Evolutionary conservation across 768 basidiomycete species (phyloP), one percentile per base, ranked within the genome.

Genomic region (Fomitopsis serialis): DNA sequence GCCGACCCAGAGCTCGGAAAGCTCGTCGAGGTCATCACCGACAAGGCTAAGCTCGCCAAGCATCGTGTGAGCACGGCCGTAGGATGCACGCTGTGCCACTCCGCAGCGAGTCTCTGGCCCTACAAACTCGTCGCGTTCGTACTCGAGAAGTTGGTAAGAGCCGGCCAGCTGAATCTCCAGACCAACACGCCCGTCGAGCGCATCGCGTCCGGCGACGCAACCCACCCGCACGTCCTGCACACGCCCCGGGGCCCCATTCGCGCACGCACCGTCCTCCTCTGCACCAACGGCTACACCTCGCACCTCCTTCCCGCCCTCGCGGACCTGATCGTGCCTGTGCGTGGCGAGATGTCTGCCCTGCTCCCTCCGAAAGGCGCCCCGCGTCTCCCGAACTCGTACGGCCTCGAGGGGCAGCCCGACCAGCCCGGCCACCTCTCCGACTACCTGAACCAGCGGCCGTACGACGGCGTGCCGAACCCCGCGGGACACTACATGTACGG

Each of bases 261-360:
- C n/a, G 71, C 88, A 0, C 68, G 66, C 2, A 87, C 89, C 64
- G 75, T 94, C 36, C 72, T 94, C 12, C 91, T 92, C 63, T 87
- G 89, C 2, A 92, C 90, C 2, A 96, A 96, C 65, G 91, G 79
- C n/a, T 93, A 90, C 82, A 71, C 75, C 2, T 80, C 87, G 1
- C 84, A 88, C 57, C 77, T 94, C 43, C 70, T 95, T 50, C 72
- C 76, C 11, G 76, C 77, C 0, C 72, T 88, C 71, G 78, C 81
- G 21, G 72, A 72, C 49, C 86, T 80, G 62, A 79, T 89, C 54
- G 63, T 87, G 15, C 86, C 88, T 27, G 58, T 75, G 24, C 72
- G 84, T 50, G 81, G 76, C 42, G 71, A 72, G 56, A 84, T 88
- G 84, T 79, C 79, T 32, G 82, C 85, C 0, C 87, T 88, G 63